Percentiles rank a stretch among this genome's conserved stretches.
Conservation (phyloP, 345 rosid species). For the Hibiscus syriacus region DNA sequence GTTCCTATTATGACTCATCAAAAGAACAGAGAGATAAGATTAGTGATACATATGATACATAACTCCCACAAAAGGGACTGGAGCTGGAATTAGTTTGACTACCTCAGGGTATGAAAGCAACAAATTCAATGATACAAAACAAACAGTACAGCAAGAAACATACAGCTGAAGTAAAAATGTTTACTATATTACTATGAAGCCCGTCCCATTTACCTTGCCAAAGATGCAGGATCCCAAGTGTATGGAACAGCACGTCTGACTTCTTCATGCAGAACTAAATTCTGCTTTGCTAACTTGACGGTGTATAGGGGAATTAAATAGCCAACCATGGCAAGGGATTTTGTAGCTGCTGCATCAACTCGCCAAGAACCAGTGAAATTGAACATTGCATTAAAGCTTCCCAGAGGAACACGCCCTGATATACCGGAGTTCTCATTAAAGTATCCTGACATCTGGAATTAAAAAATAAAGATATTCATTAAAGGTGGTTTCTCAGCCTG, state of each 20-base stretch:
- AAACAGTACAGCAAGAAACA: neutral
- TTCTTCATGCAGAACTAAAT: slow-evolving; percentile 51
- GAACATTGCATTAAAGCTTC: slow-evolving; percentile 96
- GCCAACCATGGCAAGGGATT: slow-evolving; percentile 90
- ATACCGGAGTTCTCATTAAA: slow-evolving; percentile 73
- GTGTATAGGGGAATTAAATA: slow-evolving; percentile 56
- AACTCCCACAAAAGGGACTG: neutral
- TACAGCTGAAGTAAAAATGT: neutral
- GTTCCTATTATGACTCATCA: neutral
- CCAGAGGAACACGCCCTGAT: slow-evolving; percentile 70
- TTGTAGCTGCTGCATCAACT: slow-evolving; percentile 90
- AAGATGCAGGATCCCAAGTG: slow-evolving; percentile 95
- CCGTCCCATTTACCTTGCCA: slow-evolving; percentile 57
- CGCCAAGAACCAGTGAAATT: slow-evolving; percentile 93
- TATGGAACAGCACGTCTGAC: slow-evolving; percentile 75
- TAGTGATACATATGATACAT: neutral
- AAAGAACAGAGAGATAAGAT: neutral
- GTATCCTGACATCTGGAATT: slow-evolving; percentile 66
- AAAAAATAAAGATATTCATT: slow-evolving; percentile 17
- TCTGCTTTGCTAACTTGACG: slow-evolving; percentile 46
- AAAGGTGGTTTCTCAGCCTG: neutral
- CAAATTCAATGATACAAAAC: neutral
- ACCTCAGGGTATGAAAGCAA: neutral
- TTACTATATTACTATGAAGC: neutral
- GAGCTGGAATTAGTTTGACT: neutral